These are phyloP conservation scores for Gracilariopsis chorda DNA, from an alignment of 23 red algal species.

Conservation along the genomic window DNA sequence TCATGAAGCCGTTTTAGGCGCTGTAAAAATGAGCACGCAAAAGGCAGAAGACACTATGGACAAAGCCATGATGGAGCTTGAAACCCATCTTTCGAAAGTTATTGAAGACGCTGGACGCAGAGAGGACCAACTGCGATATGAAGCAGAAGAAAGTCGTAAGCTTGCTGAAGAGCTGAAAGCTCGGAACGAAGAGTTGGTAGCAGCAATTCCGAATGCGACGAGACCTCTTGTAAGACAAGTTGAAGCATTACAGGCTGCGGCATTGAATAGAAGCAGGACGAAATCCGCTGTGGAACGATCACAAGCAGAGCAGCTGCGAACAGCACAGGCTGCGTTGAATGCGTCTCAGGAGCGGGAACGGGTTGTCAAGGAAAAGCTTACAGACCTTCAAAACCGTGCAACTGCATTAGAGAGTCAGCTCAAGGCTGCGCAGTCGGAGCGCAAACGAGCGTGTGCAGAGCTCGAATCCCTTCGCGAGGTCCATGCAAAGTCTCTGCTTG, in stretches of 20 bases:
- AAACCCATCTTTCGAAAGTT: constrained; percentile 43
- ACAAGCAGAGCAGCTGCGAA: constrained; percentile 57
- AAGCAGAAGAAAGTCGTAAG: constrained; percentile 43
- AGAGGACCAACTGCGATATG: constrained; percentile 59
- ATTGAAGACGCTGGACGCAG: constrained; percentile 49
- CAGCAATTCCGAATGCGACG: constrained; percentile 69
- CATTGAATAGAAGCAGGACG: constrained; percentile 34
- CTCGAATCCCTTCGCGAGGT: neutral
- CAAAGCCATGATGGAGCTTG: constrained; percentile 65
- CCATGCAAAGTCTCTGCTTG: neutral
- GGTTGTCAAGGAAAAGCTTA: constrained; percentile 7
- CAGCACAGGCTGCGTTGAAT: constrained; percentile 31
- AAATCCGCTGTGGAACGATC: constrained; percentile 37
- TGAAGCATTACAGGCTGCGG: constrained; percentile 66
- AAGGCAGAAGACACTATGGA: constrained; percentile 30
- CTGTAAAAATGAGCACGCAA: constrained; percentile 6
- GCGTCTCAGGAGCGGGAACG: constrained; percentile 23
- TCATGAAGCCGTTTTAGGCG: constrained; percentile 26
- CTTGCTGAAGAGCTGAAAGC: constrained; percentile 45
- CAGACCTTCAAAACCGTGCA: neutral
- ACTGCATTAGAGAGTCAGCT: constrained; percentile 38
- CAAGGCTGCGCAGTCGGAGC: constrained; percentile 28
- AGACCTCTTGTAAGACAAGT: constrained; percentile 76
- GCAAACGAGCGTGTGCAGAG: neutral
- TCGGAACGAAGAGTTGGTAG: constrained; percentile 69